phyloP scores from a whole-genome alignment of 306 rosid species.

The Dalbergia cultrata region DNA sequence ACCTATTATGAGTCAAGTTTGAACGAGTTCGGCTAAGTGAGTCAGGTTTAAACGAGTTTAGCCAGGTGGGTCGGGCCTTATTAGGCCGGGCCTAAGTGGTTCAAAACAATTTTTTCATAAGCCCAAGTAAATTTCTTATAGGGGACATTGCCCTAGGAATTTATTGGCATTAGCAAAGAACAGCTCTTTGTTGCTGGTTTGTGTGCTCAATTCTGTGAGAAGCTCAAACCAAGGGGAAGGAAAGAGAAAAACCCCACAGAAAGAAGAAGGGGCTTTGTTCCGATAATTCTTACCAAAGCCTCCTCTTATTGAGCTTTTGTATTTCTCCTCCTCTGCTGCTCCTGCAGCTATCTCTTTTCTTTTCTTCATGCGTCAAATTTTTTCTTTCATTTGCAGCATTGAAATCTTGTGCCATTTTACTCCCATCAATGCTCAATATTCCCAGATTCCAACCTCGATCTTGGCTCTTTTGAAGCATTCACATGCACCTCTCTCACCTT shows the following conservation, averaged over 20 bases:
- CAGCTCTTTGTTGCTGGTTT: not conserved
- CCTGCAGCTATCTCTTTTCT: conserved; percentile 14
- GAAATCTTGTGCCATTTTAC: conserved; percentile 11
- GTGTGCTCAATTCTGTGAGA: not conserved
- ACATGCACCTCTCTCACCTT: conserved; percentile 17
- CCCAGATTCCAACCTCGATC: conserved; percentile 4
- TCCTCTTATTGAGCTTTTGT: not conserved
- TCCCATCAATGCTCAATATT: conserved; percentile 27
- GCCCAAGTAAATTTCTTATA: not conserved
- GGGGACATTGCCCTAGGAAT: not conserved
- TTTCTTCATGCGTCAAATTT: not conserved
- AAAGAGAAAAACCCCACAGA: not conserved
- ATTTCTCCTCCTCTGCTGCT: conserved; percentile 11
- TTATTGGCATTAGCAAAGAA: not conserved
- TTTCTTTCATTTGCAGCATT: conserved; percentile 31
- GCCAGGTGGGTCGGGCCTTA: not conserved
- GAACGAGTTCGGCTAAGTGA: too few species aligned
- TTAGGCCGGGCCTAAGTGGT: not conserved
- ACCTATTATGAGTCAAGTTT: too few species aligned
- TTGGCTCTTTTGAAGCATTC: conserved; percentile 32
- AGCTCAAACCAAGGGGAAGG: not conserved
- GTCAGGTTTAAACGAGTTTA: too few species aligned
- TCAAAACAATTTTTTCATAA: not conserved
- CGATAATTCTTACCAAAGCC: not conserved
- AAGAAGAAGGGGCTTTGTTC: not conserved